phyloP scores from a whole-genome alignment of 2,329 filamentous ascomycete species.

The Pestalotiopsis fici region DNA sequence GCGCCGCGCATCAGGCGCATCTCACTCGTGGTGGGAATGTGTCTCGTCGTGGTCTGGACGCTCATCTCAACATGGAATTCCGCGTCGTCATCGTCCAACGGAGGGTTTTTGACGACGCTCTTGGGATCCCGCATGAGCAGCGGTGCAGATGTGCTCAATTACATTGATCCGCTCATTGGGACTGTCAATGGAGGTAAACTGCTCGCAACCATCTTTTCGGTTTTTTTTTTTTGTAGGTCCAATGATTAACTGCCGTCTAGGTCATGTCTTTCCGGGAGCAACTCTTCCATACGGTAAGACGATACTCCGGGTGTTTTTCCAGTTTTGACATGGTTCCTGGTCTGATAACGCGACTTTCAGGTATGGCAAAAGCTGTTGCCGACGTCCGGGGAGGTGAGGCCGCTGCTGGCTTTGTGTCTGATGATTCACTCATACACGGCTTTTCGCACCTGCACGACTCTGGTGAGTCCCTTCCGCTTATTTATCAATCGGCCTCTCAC shows the following conservation, averaged over 20 bases:
- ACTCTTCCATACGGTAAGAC: conserved; percentile 32
- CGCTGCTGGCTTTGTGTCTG: conserved; percentile 33
- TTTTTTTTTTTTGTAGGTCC: too few relatives aligned
- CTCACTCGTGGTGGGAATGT: conserved; percentile 15
- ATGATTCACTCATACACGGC: conserved; percentile 29
- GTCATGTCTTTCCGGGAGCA: conserved; percentile 34
- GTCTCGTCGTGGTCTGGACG: conserved; percentile 24
- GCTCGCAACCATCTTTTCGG: too few relatives aligned
- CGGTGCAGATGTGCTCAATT: conserved; percentile 20
- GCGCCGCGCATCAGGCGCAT: conserved; percentile 24
- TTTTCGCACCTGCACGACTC: conserved; percentile 35
- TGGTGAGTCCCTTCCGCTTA: conserved; percentile 17
- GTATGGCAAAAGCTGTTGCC: conserved; percentile 35
- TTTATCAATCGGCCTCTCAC: neutral
- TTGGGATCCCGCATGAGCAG: conserved; percentile 13
- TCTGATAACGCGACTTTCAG: conserved; percentile 12
- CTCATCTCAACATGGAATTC: conserved; percentile 22
- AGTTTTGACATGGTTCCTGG: too few relatives aligned
- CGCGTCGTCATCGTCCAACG: conserved; percentile 16
- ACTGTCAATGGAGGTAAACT: conserved; percentile 30
- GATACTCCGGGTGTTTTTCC: too few relatives aligned
- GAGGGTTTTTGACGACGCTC: conserved; percentile 16
- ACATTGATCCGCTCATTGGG: conserved; percentile 31
- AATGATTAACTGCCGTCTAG: too few relatives aligned
- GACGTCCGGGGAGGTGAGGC: conserved; percentile 28